A percentile compares a stretch with the other conserved stretches of the same genome.
Conservation (phyloP, 768 basidiomycete genomes). For the Tricholoma matsutake region DNA sequence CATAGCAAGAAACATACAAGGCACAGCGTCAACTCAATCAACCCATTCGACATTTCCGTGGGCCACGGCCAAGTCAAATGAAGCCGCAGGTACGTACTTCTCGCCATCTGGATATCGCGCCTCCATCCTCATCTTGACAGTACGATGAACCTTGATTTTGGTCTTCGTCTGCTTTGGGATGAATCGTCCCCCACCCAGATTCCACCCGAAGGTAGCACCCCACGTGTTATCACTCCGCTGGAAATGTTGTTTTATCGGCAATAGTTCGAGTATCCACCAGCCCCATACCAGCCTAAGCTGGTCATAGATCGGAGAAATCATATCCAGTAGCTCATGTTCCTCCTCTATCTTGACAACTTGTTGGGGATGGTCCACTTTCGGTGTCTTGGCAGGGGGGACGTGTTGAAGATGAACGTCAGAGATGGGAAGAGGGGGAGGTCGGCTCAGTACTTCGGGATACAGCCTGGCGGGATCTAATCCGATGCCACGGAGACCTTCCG, state of each 20-base stretch:
- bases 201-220: constrained; percentile 24
- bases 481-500: constrained; percentile 36
- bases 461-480: constrained; percentile 41
- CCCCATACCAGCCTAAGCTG: constrained; percentile 35
- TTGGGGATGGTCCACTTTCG: not conserved
- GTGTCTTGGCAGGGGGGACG: constrained; percentile 3
- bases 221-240: constrained; percentile 32
- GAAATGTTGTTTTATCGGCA: constrained; percentile 36
- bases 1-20: not conserved
- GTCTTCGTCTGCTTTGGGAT: constrained; percentile 38
- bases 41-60: constrained; percentile 18
- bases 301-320: constrained; percentile 47
- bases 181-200: constrained; percentile 36
- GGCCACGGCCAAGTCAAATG: constrained; percentile 22
- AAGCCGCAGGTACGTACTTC: constrained; percentile 38
- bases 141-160: constrained; percentile 45
- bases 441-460: constrained; percentile 29
- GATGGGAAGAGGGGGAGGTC: constrained; percentile 28
- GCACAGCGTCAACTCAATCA: constrained; percentile 8
- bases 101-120: constrained; percentile 34
- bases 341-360: constrained; percentile 34
- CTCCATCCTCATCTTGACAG: constrained; percentile 53
- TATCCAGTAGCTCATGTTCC: constrained; percentile 51
- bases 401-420: constrained; percentile 16
- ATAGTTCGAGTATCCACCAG: constrained; percentile 66